Evolutionary conservation across 2,329 filamentous ascomycete species (phyloP).

Genomic region (Hortaea werneckii): DNA sequence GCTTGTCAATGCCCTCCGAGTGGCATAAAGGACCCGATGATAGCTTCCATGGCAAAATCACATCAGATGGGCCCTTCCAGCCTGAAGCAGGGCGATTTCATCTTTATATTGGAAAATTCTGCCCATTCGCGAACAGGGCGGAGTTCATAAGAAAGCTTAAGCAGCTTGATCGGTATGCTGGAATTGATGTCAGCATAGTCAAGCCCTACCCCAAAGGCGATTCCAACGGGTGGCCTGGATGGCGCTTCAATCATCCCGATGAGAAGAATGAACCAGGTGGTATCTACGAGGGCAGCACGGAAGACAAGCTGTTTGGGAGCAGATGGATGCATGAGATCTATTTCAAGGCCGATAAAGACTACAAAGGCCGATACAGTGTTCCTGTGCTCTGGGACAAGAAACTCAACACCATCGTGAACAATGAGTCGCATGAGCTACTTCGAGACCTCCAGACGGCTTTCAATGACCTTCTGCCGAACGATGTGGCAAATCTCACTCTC

Average conservation of each 20-base stretch:
- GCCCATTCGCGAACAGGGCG: conserved; percentile 53
- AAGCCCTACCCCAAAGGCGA: conserved; percentile 58
- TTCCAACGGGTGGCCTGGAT: conserved; percentile 52
- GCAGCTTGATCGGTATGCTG: conserved; percentile 40
- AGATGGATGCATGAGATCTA: conserved; percentile 53
- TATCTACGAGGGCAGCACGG: conserved; percentile 43
- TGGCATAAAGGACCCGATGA: conserved; percentile 30
- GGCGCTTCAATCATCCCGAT: conserved; percentile 44
- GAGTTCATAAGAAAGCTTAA: conserved; percentile 50
- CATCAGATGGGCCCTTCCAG: conserved; percentile 36
- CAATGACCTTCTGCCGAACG: conserved; percentile 36
- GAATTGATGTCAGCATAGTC: conserved; percentile 48
- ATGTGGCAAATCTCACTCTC: conserved; percentile 36
- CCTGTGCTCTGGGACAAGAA: conserved; percentile 54
- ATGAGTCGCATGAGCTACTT: conserved; percentile 50
- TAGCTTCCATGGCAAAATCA: conserved; percentile 44
- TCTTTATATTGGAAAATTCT: conserved; percentile 52
- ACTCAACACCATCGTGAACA: conserved; percentile 47
- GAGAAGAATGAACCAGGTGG: conserved; percentile 27
- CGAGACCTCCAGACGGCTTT: conserved; percentile 50
- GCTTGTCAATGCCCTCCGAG: conserved; percentile 1
- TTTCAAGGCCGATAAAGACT: conserved; percentile 50
- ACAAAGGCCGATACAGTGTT: conserved; percentile 52
- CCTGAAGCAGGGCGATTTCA: conserved; percentile 45
- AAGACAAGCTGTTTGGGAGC: conserved; percentile 48